These are phyloP conservation scores for Penicillium cosmopolitanum DNA, from an alignment of 495 filamentous ascomycete species.

Conservation along the genomic window DNA sequence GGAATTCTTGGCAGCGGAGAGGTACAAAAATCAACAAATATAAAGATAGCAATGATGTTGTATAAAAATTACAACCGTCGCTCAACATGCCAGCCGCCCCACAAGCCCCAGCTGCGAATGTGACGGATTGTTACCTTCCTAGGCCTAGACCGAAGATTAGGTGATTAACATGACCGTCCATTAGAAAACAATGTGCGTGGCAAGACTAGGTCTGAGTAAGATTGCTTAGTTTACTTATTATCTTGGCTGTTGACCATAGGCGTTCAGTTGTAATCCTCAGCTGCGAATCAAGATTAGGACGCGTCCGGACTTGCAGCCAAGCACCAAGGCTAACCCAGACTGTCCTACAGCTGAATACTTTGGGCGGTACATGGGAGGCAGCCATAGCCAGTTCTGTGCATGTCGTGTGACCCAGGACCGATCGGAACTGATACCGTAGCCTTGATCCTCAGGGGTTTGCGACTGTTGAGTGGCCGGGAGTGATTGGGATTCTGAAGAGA, in stretches of 20 bases:
- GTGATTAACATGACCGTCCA: not conserved
- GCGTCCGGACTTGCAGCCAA: conserved; percentile 4
- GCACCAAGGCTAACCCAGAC: conserved; percentile 3
- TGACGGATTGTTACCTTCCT: not conserved
- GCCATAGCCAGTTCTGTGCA: conserved; percentile 1
- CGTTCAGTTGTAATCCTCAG: conserved; percentile 6
- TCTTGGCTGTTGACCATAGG: not conserved
- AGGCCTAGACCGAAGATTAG: not conserved
- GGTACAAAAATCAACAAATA: conserved; percentile 21
- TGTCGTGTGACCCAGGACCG: conserved; percentile 1
- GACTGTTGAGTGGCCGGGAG: not conserved
- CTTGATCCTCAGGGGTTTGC: not conserved
- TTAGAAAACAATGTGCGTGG: not conserved
- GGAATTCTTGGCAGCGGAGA: conserved; percentile 25
- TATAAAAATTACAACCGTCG: conserved; percentile 20
- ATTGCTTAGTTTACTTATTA: too few relatives aligned
- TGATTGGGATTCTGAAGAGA: conserved; percentile 3
- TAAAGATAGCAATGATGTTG: conserved; percentile 9
- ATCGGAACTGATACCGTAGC: conserved; percentile 18
- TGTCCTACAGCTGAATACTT: not conserved
- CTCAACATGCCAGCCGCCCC: conserved; percentile 11
- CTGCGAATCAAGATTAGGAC: conserved; percentile 3
- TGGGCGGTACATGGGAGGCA: conserved; percentile 3
- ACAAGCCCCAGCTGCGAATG: not conserved
- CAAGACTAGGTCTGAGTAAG: not conserved